phyloP scores from a whole-genome alignment of 176 grass and related monocot species.

The Eragrostis nindensis region DNA sequence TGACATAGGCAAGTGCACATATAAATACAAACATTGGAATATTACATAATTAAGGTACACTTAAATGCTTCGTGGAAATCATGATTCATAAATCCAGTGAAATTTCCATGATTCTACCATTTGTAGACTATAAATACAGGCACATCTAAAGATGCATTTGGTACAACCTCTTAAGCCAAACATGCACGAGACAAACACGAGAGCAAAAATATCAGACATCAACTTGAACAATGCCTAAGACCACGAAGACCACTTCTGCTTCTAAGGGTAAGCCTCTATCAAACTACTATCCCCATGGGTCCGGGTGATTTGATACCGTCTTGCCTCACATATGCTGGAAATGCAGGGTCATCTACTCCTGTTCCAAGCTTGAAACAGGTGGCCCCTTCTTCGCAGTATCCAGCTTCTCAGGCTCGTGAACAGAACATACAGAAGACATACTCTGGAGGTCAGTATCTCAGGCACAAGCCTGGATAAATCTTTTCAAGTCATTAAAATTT shows the following conservation, averaged over 20 bases:
- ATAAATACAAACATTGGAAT: too few species aligned
- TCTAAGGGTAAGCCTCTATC: neutral
- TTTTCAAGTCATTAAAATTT: too few species aligned
- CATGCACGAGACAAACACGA: neutral
- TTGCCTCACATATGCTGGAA: neutral
- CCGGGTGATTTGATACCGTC: neutral
- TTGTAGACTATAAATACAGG: neutral
- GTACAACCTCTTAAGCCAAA: too few species aligned
- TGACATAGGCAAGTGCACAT: too few species aligned
- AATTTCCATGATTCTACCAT: constrained; percentile 4
- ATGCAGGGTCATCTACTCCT: neutral
- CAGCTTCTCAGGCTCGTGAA: neutral
- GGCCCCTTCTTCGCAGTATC: neutral
- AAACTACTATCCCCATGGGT: neutral
- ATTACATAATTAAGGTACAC: too few species aligned
- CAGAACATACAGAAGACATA: neutral
- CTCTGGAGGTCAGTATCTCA: neutral
- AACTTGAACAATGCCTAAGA: neutral
- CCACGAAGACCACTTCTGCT: too few species aligned
- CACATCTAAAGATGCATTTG: neutral
- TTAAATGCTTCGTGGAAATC: neutral
- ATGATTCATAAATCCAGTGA: neutral
- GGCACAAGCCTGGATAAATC: too few species aligned
- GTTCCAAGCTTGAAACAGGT: neutral
- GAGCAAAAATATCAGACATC: neutral